phyloP scores from a whole-genome alignment of 805 yeast genomes.

The Candida golubevii region DNA sequence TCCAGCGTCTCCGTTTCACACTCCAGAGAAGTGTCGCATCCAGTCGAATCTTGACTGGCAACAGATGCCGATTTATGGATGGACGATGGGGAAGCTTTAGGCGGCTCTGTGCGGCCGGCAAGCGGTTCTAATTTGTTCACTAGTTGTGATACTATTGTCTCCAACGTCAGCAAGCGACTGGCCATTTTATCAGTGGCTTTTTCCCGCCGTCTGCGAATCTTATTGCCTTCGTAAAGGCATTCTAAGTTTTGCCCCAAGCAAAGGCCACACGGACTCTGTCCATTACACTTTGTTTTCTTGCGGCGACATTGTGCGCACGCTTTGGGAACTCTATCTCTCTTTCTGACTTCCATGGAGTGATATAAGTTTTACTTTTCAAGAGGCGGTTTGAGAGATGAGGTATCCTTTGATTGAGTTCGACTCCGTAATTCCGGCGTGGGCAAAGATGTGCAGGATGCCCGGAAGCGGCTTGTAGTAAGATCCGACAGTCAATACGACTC shows the following conservation, averaged over 20 bases:
- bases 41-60: background rate
- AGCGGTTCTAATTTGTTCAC: constrained; percentile 7
- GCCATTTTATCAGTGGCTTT: constrained; percentile 1
- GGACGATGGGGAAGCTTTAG: background rate
- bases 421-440: too few relatives aligned
- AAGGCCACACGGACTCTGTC: constrained; percentile 11
- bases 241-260: constrained; percentile 6
- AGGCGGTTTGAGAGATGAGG: too few relatives aligned
- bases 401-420: too few relatives aligned
- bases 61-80: background rate
- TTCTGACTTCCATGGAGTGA: background rate
- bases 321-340: constrained; percentile 10
- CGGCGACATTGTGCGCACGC: constrained; percentile 17
- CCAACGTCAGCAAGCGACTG: constrained; percentile 2
- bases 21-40: background rate
- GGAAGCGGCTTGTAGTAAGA: too few relatives aligned
- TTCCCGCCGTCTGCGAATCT: constrained; percentile 5
- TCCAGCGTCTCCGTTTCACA: background rate
- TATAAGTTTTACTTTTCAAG: background rate
- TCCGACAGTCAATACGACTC: too few relatives aligned
- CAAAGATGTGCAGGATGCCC: too few relatives aligned
- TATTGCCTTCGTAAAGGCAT: constrained; percentile 12
- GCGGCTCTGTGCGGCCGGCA: background rate
- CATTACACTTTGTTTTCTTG: constrained; percentile 15
- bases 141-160: constrained; percentile 2